These are phyloP conservation scores for Zymoseptoria pseudotritici DNA, from an alignment of 2,329 filamentous ascomycete genomes.

Conservation along the genomic window DNA sequence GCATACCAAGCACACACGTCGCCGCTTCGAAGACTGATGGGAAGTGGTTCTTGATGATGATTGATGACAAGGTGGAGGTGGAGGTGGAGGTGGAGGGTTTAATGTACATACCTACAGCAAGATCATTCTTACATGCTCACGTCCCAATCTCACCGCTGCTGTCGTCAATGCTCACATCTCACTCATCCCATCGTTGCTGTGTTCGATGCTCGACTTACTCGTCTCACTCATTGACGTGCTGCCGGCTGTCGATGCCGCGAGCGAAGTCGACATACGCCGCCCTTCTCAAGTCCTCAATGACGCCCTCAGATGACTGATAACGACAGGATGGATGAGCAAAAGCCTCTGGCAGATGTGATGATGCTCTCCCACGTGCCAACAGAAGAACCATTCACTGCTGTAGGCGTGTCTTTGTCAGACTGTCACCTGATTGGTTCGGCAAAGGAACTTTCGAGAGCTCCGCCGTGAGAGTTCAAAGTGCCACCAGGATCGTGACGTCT, in stretches of 20 bases:
- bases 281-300: neutral
- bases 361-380: no score
- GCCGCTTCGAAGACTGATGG: no score
- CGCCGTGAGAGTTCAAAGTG: neutral
- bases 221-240: neutral
- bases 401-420: neutral
- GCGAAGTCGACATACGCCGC: no score
- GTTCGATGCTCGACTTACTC: neutral
- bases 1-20: no score
- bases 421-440: neutral
- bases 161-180: neutral
- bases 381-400: neutral
- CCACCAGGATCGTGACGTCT: neutral
- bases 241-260: neutral
- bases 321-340: no score
- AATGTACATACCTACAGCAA: neutral
- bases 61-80: neutral
- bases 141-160: neutral
- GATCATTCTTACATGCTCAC: neutral
- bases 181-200: neutral
- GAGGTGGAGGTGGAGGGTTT: neutral
- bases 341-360: no score
- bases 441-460: neutral
- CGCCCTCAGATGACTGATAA: no score
- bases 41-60: no score